Conservation (phyloP, 1,284 basidiomycete species). For the Melanopsichium pennsylvanicum region DNA sequence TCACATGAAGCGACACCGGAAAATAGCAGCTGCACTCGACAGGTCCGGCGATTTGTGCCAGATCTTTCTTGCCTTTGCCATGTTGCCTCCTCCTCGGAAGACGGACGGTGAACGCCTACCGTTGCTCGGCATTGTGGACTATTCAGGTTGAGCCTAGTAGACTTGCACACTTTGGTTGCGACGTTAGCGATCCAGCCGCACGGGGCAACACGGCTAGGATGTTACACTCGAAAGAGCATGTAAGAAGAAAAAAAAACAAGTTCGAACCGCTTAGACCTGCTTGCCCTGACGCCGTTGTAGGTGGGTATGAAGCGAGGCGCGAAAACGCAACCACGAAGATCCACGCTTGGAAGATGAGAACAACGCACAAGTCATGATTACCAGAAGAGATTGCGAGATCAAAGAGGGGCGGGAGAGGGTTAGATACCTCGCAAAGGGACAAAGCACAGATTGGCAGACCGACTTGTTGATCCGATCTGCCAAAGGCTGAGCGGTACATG, state of each 20-base stretch:
- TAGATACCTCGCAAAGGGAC: no score
- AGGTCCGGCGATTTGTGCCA: constrained; percentile 1
- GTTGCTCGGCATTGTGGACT: constrained; percentile 17
- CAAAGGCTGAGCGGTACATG: no score
- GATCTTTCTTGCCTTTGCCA: neutral
- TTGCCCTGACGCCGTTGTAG: neutral
- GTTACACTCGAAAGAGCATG: neutral
- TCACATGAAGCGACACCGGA: neutral
- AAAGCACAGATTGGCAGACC: no score
- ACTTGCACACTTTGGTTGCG: no score
- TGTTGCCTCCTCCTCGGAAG: neutral
- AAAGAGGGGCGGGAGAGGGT: no score
- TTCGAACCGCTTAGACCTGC: constrained; percentile 4
- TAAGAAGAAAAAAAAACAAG: neutral
- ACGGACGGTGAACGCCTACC: neutral
- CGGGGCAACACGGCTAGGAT: neutral
- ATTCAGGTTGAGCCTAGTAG: no score
- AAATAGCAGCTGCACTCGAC: constrained; percentile 8
- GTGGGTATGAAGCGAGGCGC: no score
- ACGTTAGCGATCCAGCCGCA: constrained; percentile 3
- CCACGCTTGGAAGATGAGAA: no score
- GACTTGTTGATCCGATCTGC: no score
- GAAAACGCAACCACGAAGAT: no score
- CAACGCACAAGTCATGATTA: no score
- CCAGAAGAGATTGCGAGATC: no score